Percentiles rank a stretch among this genome's conserved stretches.
Evolutionary conservation across 1,284 basidiomycete species (phyloP).

Genomic region (Sanghuangporus baumii): DNA sequence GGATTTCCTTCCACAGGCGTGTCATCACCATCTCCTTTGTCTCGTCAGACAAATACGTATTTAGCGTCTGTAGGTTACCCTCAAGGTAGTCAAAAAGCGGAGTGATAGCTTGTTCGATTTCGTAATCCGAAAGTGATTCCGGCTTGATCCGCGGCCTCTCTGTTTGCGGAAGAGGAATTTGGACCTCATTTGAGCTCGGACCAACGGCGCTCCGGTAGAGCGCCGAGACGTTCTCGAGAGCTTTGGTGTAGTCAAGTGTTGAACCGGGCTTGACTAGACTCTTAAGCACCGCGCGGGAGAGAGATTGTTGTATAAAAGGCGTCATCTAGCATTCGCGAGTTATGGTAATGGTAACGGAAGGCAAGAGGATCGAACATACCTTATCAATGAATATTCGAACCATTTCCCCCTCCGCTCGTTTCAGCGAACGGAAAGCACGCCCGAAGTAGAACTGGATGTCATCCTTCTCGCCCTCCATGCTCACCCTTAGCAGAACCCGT

Average conservation of each 20-base stretch:
- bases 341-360: not conserved
- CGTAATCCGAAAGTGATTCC: constrained; percentile 81
- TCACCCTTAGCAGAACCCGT: constrained; percentile 81
- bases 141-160: constrained; percentile 68
- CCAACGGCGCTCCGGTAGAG: constrained; percentile 75
- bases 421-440: constrained; percentile 89
- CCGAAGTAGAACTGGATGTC: constrained; percentile 99
- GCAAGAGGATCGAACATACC: constrained; percentile 38
- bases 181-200: constrained; percentile 58
- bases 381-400: constrained; percentile 96
- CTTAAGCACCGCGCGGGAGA: constrained; percentile 78
- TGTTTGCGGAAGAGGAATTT: constrained; percentile 67
- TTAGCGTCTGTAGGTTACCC: constrained; percentile 87
- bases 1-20: constrained; percentile 94
- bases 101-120: constrained; percentile 91
- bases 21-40: constrained; percentile 93
- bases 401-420: constrained; percentile 95
- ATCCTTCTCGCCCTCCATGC: constrained; percentile 98
- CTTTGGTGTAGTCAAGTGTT: constrained; percentile 79
- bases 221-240: constrained; percentile 73
- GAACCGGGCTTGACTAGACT: constrained; percentile 64
- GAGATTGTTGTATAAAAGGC: constrained; percentile 86
- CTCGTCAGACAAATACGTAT: constrained; percentile 79
- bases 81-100: constrained; percentile 97
- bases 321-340: constrained; percentile 65